These are phyloP conservation scores for Leucaena leucocephala DNA, from an alignment of 306 rosid species.

Conservation along the genomic window DNA sequence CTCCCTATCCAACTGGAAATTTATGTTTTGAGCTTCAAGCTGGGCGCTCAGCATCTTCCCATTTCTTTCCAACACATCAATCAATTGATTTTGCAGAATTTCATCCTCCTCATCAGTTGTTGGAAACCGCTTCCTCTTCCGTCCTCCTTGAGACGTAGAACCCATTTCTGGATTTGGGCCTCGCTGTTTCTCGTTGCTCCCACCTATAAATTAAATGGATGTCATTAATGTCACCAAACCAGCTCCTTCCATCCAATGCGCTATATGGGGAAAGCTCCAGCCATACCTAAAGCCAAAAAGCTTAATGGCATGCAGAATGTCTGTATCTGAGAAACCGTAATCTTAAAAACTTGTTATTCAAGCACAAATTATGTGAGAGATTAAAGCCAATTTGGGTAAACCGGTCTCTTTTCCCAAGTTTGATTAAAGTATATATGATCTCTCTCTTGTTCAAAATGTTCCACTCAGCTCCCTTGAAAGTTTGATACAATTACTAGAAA, in stretches of 20 bases:
- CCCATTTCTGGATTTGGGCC: constrained; percentile 67
- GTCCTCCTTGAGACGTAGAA: constrained; percentile 73
- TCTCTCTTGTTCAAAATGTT: neutral
- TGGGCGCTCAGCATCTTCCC: constrained; percentile 76
- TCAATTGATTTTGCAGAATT: constrained; percentile 61
- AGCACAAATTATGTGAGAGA: neutral
- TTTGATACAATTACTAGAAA: neutral
- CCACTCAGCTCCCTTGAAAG: neutral
- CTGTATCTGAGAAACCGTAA: constrained; percentile 1
- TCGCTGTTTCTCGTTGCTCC: constrained; percentile 56
- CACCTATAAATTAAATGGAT: constrained; percentile 46
- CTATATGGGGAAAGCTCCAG: constrained; percentile 16
- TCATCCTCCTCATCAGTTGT: constrained; percentile 62
- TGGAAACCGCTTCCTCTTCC: constrained; percentile 70
- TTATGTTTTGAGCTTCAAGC: constrained; percentile 76
- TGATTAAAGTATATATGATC: neutral
- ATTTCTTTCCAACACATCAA: constrained; percentile 81
- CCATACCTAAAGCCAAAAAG: constrained; percentile 25
- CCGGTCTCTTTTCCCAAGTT: neutral
- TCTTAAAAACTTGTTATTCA: neutral
- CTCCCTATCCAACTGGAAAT: constrained; percentile 75
- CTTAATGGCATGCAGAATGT: constrained; percentile 27
- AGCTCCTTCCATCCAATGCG: constrained; percentile 23
- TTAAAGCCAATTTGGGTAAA: neutral
- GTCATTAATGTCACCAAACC: constrained; percentile 16